Evolutionary conservation across 1,284 basidiomycete genomes (phyloP).

Genomic region (Grifola frondosa): DNA sequence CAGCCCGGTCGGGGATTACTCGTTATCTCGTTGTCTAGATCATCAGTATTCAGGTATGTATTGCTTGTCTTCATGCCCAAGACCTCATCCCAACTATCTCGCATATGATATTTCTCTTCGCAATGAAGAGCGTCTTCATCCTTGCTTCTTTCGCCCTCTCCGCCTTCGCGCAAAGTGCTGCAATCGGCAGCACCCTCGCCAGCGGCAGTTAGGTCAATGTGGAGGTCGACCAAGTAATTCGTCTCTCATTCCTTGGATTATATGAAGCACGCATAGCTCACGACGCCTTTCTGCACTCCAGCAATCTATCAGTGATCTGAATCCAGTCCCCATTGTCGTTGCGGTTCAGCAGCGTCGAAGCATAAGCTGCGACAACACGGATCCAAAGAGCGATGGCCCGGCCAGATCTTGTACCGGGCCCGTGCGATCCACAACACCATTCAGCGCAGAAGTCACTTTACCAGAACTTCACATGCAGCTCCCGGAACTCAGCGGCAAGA

Average conservation of each 20-base stretch:
- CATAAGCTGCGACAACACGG: conserved; percentile 9
- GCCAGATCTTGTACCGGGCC: conserved; percentile 20
- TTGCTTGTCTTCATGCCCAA: too few species aligned
- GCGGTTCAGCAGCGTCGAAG: conserved; percentile 13
- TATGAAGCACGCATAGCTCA: too few species aligned
- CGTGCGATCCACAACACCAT: conserved; percentile 17
- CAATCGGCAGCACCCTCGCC: conserved; percentile 12
- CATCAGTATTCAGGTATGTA: too few species aligned
- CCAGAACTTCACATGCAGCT: conserved; percentile 19
- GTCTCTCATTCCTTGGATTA: not conserved
- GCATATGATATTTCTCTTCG: too few species aligned
- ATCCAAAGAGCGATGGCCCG: conserved; percentile 13
- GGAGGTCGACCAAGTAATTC: conserved; percentile 14
- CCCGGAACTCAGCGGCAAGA: too few species aligned
- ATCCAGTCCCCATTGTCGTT: conserved; percentile 16
- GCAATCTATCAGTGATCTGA: conserved; percentile 7
- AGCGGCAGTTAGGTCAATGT: conserved; percentile 9
- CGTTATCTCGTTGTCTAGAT: too few species aligned
- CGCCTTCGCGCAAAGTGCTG: conserved; percentile 15
- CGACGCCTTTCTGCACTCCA: not conserved
- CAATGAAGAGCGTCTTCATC: conserved; percentile 16
- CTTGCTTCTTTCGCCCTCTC: conserved; percentile 14
- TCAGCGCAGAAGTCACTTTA: conserved; percentile 16
- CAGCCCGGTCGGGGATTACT: too few species aligned
- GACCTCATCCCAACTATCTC: too few species aligned